phyloP scores from a whole-genome alignment of 805 yeast species.

The Wickerhamiella allomyrinae region DNA sequence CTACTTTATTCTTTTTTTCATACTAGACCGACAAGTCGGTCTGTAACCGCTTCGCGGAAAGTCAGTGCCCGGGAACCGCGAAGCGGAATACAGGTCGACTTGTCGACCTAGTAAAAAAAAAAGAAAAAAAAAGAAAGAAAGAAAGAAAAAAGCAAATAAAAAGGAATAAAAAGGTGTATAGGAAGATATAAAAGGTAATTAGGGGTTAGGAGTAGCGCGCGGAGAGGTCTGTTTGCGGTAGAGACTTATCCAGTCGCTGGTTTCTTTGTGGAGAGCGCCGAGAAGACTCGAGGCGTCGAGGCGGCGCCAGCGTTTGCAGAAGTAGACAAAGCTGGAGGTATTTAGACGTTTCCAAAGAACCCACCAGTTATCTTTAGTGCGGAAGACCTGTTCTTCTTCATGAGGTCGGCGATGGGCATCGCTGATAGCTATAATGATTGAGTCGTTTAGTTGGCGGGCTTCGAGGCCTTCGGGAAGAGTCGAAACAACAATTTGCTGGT shows the following conservation, averaged over 20 bases:
- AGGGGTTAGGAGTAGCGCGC: too few relatives aligned
- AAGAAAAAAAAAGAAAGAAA: too few relatives aligned
- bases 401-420: background rate
- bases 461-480: background rate
- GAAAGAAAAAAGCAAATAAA: too few relatives aligned
- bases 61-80: too few relatives aligned
- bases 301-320: conserved; percentile 3
- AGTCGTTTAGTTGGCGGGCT: conserved; percentile 1
- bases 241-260: conserved; percentile 2
- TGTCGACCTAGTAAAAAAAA: too few relatives aligned
- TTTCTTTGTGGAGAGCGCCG: conserved; percentile 1
- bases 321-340: background rate
- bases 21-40: too few relatives aligned
- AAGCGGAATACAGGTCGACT: too few relatives aligned
- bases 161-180: too few relatives aligned
- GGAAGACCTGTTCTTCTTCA: background rate
- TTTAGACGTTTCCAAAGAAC: background rate
- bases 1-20: too few relatives aligned
- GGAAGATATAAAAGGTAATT: too few relatives aligned
- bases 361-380: conserved; percentile 5
- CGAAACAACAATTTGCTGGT: background rate
- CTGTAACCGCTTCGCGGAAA: too few relatives aligned
- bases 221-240: background rate
- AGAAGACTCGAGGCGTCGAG: conserved; percentile 1
- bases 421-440: background rate